These are phyloP conservation scores for Tulasnella sp. DNA, from an alignment of 768 basidiomycete species.

Conservation along the genomic window DNA sequence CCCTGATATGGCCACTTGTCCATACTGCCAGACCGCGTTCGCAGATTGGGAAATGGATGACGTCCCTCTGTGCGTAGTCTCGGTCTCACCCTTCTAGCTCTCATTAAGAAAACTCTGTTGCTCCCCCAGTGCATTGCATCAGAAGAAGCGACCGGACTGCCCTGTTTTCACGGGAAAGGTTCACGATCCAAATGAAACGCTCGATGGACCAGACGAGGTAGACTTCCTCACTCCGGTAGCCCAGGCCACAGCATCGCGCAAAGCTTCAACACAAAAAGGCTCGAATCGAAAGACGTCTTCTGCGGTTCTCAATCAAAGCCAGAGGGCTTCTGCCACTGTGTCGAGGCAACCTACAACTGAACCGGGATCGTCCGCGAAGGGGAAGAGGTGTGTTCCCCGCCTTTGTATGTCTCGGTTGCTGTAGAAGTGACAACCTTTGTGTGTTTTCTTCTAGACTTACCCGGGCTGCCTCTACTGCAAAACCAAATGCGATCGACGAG, in stretches of 20 bases:
- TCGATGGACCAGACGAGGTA: neutral
- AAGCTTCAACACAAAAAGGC: neutral
- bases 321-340: neutral
- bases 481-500: neutral
- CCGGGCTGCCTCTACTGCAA: neutral
- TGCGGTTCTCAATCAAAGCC: neutral
- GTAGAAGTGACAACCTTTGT: neutral
- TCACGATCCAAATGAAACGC: neutral
- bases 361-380: neutral
- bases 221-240: neutral
- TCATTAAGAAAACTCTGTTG: neutral
- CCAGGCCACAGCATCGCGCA: neutral
- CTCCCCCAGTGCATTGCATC: slow-evolving; percentile 15
- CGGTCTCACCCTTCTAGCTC: neutral
- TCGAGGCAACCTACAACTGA: neutral
- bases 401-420: neutral
- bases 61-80: slow-evolving; percentile 71
- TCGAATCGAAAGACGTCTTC: neutral
- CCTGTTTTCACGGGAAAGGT: slow-evolving; percentile 19
- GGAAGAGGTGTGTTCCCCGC: neutral
- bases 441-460: neutral
- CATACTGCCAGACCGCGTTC: slow-evolving; percentile 76
- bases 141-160: slow-evolving; percentile 10
- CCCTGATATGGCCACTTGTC: slow-evolving; percentile 79
- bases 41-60: slow-evolving; percentile 86